phyloP scores from a whole-genome alignment of 108 stramenopile species.

The Parietichytrium sp. region DNA sequence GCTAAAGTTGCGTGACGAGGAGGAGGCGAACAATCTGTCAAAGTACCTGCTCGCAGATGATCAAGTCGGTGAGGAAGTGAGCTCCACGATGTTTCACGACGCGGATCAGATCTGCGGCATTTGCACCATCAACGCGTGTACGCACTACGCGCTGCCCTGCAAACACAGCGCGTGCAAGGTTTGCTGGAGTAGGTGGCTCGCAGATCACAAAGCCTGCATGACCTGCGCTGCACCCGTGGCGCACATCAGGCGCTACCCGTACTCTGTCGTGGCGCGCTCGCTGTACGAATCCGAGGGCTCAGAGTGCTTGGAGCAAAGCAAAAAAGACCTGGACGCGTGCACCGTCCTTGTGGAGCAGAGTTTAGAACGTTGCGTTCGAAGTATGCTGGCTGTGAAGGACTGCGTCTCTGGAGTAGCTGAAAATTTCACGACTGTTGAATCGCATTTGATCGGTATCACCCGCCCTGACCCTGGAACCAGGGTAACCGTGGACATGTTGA shows the following conservation, averaged over 20 bases:
- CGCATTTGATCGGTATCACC: background rate
- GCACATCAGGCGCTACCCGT: background rate
- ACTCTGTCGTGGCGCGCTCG: background rate
- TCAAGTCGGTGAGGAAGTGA: too few species aligned
- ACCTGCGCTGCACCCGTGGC: background rate
- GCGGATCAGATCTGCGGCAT: background rate
- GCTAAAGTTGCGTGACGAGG: background rate
- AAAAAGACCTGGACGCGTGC: background rate
- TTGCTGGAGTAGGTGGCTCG: slow-evolving; percentile 39
- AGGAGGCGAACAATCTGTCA: background rate
- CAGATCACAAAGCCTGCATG: slow-evolving; percentile 25
- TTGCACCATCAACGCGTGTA: background rate
- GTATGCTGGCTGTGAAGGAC: background rate
- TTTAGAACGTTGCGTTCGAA: slow-evolving; percentile 19
- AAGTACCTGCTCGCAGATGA: too few species aligned
- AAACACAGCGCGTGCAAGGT: slow-evolving; percentile 33
- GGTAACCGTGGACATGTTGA: background rate
- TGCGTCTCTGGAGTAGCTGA: background rate
- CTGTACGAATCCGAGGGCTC: slow-evolving; percentile 3
- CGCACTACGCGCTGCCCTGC: slow-evolving; percentile 18
- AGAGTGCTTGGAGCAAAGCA: slow-evolving; percentile 3
- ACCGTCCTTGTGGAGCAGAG: background rate
- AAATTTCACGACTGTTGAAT: background rate
- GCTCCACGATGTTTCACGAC: background rate
- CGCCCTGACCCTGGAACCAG: background rate